Percentiles rank a stretch among this genome's conserved stretches.
phyloP scores from a whole-genome alignment of 805 yeast species.

The Starmerella bacillaris region DNA sequence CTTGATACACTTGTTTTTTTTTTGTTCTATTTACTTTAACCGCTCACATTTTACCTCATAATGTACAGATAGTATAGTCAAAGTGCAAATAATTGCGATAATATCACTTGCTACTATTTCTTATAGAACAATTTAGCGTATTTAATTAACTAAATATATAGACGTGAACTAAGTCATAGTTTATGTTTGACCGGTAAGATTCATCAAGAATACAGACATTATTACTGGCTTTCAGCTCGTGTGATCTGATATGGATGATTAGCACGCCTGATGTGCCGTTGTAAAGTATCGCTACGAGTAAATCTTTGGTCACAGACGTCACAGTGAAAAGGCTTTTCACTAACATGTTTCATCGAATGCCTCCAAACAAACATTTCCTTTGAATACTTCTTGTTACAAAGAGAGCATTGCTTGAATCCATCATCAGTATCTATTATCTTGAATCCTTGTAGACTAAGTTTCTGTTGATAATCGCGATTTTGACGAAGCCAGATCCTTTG shows the following conservation, averaged over 20 bases:
- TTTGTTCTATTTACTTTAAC: too few species aligned
- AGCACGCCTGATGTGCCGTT: constrained; percentile 10
- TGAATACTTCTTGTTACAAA: constrained; percentile 6
- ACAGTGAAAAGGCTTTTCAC: constrained; percentile 13
- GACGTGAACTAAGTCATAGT: too few species aligned
- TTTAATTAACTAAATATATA: too few species aligned
- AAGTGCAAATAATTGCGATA: too few species aligned
- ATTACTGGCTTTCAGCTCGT: too few species aligned
- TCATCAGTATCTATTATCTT: constrained; percentile 6
- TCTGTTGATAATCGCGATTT: constrained; percentile 7
- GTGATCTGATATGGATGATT: constrained; percentile 7
- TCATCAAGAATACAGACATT: too few species aligned
- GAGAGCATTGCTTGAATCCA: constrained; percentile 9
- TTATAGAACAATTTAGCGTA: too few species aligned
- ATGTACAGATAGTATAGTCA: too few species aligned
- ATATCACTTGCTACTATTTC: too few species aligned
- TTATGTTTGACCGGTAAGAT: too few species aligned
- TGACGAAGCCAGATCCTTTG: constrained; percentile 12
- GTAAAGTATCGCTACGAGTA: constrained; percentile 13
- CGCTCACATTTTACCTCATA: too few species aligned
- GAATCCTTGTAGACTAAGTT: constrained; percentile 7
- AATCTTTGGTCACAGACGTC: constrained; percentile 10
- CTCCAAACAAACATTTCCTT: constrained; percentile 14
- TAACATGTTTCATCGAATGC: constrained; percentile 12
- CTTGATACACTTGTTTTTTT: too few species aligned